Base-by-base conservation (phyloP, 208 protist genomes). In the Porcisia hertigi region DNA sequence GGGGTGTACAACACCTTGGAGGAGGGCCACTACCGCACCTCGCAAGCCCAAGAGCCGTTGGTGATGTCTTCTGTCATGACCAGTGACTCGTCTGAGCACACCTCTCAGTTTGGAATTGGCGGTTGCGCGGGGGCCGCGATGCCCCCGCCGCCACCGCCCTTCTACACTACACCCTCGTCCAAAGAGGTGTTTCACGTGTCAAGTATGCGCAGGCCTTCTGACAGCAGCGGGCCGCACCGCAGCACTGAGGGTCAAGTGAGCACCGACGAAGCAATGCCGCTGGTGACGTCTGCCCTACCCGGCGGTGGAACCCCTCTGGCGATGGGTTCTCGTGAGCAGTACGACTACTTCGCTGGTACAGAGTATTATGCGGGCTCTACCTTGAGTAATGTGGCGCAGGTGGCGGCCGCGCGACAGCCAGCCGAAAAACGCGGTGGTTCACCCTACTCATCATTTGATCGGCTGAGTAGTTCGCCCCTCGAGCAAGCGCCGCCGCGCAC, bases 331-430 rank as follows among this genome's bases (percentile, higher is more conserved):
- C 54, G 64, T 7, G 64, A 58, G 18, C 41, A 70, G 66, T 81
- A 81, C 66, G 71, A 76, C 77, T 81, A 76, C 71, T 76, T 81
- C 20, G 63, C 54, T 6, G 77, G 60, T 18, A 53, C 71, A n/a
- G 71, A 76, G 23, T 81, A 81, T 57, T 75, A 76, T 49, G 59
- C 60, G 30, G 69, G 55, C 64, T 53, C 71, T 52, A 52, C 49
- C 11, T 30, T 41, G 34, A 75, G 39, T 39, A 80, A 71, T 54
- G 23, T 59, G 25, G 62, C 25, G 23, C 69, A 76, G 30, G 34
- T 45, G 18, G 53, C 71, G 8, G 53, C 69, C 20, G 7, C 69
- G 11, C 36, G 49, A 45, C 71, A 39, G 12, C 6, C 14, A 43
- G 30, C 55, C 23, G 55, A 62, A 25, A 55, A 59, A 39, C 64